Base-by-base conservation (phyloP, 2,329 filamentous ascomycete species). In the Ophiocordyceps camponoti-saundersi region DNA sequence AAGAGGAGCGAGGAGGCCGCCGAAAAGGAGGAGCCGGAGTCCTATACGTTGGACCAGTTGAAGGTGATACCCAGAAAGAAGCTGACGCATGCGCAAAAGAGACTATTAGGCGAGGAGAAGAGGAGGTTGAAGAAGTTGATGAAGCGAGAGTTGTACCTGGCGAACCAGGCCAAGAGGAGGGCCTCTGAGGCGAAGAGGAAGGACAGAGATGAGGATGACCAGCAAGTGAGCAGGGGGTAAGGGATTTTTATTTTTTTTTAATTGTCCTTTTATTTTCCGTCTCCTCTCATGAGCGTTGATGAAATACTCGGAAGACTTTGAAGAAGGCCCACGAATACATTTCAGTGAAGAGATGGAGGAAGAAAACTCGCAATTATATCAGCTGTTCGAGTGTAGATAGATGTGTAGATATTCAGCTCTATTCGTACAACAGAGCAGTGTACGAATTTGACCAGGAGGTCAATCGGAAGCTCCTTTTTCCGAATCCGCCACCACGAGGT, bases 81-180 rank as follows among this genome's bases (percentile, higher is more conserved):
- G 36, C 36, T 40, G 16, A 40, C n/a, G 5, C 20, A 40, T n/a
- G 6, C 36, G 36, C 36, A 40, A 11, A 40, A 21, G 36, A 40
- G 21, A 6, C 18, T 40, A 2, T 54, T 64, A 47, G 64, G 72
- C 55, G 49, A 68, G 36, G 61, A 58, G 44, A 59, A 64, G 46
- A 48, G 48, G 11, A 52, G 55, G 44, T 55, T 62, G 40, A 57
- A 55, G 26, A 51, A 50, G 44, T 57, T 64, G 13, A 21, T 13
- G 22, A 43, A 43, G 42, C 42, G 16, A 11, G 10, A 20, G n/a
- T 2, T 20, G 13, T 22, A 13, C n/a, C n/a, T 29, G 2, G 26
- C 26, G 42, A 6, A 22, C 2, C 16, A 10, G 20, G 42, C 41
- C 29, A 57, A 62, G 46, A 20, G 18, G 12, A 26, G 56, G 26